Evolutionary conservation across 2,329 filamentous ascomycete species (phyloP).

Genomic region (Didymella pinodella): DNA sequence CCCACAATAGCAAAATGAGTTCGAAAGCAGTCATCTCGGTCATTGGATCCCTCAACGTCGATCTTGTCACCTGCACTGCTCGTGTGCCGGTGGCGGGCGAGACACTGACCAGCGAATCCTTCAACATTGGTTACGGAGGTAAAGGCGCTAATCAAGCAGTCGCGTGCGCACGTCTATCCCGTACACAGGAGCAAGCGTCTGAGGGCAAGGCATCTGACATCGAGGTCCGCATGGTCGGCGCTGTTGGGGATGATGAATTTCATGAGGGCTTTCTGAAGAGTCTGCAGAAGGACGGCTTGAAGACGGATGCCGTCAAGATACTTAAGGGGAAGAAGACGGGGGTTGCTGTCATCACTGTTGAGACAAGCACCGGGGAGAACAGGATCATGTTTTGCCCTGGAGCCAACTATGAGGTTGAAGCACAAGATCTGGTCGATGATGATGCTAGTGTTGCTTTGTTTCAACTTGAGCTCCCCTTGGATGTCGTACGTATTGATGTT

Average conservation of each 20-base stretch:
- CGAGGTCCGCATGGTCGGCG: conserved; percentile 59
- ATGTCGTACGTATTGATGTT: conserved; percentile 41
- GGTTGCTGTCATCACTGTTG: conserved; percentile 59
- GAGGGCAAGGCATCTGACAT: conserved; percentile 42
- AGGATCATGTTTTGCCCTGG: conserved; percentile 58
- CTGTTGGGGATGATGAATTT: conserved; percentile 58
- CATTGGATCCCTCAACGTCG: conserved; percentile 92
- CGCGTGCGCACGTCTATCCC: conserved; percentile 82
- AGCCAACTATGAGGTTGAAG: conserved; percentile 55
- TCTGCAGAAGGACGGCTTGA: conserved; percentile 55
- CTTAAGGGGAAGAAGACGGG: conserved; percentile 57
- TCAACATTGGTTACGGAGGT: conserved; percentile 83
- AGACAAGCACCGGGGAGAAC: conserved; percentile 58
- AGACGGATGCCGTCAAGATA: conserved; percentile 50
- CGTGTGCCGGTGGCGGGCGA: conserved; percentile 86
- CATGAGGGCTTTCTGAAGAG: conserved; percentile 51
- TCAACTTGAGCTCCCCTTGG: conserved; percentile 58
- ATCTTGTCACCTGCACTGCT: conserved; percentile 87
- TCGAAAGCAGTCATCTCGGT: conserved; percentile 71
- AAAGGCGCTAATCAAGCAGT: conserved; percentile 98
- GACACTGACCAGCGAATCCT: conserved; percentile 81
- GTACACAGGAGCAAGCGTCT: conserved; percentile 52
- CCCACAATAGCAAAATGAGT: conserved; percentile 29
- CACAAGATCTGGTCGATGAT: conserved; percentile 49
- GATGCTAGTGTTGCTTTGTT: conserved; percentile 56